phyloP scores from a whole-genome alignment of 257 asterid species.

The Rubia yunnanensis region DNA sequence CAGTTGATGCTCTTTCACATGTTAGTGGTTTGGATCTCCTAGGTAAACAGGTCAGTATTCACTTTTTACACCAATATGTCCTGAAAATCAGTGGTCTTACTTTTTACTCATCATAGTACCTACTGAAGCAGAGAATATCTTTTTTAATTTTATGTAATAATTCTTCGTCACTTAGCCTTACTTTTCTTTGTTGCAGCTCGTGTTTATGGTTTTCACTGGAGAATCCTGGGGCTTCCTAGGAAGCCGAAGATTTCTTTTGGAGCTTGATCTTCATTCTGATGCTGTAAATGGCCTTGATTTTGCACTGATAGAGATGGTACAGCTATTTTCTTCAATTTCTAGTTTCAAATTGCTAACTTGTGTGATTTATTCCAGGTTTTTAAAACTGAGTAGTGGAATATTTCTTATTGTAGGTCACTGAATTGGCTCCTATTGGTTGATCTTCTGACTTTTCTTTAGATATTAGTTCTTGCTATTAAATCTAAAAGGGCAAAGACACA shows the following conservation, averaged over 20 bases:
- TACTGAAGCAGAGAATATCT: background rate
- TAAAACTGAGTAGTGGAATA: background rate
- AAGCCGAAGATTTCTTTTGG: slow-evolving; percentile 81
- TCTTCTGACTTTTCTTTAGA: background rate
- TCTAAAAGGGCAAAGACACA: background rate
- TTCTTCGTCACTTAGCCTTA: background rate
- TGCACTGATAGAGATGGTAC: slow-evolving; percentile 71
- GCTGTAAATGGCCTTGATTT: slow-evolving; percentile 64
- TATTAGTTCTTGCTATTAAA: background rate
- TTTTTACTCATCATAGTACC: background rate
- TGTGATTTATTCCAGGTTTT: background rate
- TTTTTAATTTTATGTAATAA: background rate
- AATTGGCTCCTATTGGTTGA: background rate
- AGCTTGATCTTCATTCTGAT: slow-evolving; percentile 65
- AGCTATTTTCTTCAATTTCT: slow-evolving; percentile 10
- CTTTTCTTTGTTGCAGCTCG: slow-evolving; percentile 53
- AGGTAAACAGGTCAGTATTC: slow-evolving; percentile 58
- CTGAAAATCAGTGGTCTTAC: background rate
- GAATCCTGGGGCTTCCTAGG: slow-evolving; percentile 99
- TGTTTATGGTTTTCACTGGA: slow-evolving; percentile 87
- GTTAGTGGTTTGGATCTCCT: slow-evolving; percentile 52
- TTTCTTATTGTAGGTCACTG: background rate
- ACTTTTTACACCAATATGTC: background rate
- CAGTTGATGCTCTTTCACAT: slow-evolving; percentile 80
- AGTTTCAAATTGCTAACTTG: background rate